A percentile compares a stretch with the other conserved stretches of the same genome.
These are phyloP conservation scores for Phoma sp. DNA, from an alignment of 2,329 filamentous ascomycete species.

Conservation along the genomic window DNA sequence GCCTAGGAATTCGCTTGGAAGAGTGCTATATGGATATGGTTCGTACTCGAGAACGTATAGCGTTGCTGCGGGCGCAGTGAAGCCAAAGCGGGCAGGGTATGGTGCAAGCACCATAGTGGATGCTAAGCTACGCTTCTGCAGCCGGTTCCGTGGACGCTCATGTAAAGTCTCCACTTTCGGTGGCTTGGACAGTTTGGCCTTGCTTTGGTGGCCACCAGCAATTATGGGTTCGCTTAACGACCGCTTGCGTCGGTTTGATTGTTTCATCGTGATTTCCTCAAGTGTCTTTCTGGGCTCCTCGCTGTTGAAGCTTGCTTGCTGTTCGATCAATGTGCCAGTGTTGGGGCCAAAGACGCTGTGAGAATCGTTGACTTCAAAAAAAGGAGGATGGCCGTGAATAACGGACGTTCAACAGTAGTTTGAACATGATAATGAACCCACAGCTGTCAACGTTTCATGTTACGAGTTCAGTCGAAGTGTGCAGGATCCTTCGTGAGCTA, in stretches of 20 bases:
- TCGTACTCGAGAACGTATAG: constrained; percentile 31
- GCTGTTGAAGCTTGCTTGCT: not conserved
- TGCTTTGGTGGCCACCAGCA: constrained; percentile 1
- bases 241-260: not conserved
- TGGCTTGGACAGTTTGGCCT: constrained; percentile 18
- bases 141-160: constrained; percentile 10
- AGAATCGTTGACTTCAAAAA: no score
- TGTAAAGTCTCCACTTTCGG: constrained; percentile 9
- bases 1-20: constrained; percentile 29
- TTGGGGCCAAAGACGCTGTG: not conserved
- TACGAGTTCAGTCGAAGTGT: constrained; percentile 3
- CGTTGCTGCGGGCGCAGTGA: not conserved
- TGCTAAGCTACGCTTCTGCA: constrained; percentile 8
- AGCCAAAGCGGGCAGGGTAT: constrained; percentile 1
- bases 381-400: no score
- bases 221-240: constrained; percentile 3
- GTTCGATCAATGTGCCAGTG: not conserved
- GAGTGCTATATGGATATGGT: constrained; percentile 30
- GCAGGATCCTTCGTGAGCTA: constrained; percentile 2
- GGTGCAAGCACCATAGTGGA: not conserved
- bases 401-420: not conserved
- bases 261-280: not conserved
- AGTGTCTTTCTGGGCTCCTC: not conserved
- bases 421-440: not conserved
- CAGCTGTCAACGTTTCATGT: constrained; percentile 12